Base-by-base conservation (phyloP, 2,329 filamentous ascomycete species). In the Colletotrichum ledebouriae region DNA sequence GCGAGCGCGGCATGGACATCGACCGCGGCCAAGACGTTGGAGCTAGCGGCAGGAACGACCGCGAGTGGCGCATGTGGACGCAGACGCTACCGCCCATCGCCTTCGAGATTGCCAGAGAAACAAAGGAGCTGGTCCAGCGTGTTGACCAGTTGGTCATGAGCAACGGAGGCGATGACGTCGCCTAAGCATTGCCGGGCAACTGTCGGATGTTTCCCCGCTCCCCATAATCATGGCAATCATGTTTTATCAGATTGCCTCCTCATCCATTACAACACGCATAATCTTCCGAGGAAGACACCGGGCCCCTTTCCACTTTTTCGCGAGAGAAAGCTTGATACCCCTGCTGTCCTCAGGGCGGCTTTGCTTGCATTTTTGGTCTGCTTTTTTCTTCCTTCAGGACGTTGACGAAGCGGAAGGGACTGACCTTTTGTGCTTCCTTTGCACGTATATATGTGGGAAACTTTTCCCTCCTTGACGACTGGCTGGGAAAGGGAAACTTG, bases 81-180 rank as follows among this genome's bases (percentile, higher is more conserved):
- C 89, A 91, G 77, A 90, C 88, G 33, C 81, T 97, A 58, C 93
- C 93, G 11, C 93, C 93, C 2, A 89, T 96, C 72, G 93, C 93
- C n/a, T 97, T 97, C 78, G 92, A 94, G 79, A 91, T 95, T 76
- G 93, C 92, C 6, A 86, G 92, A 68, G 92, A 94, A 79, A 92
- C 91, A 59, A 96, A 95, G 82, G 93, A 92, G 76, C 81, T 93
- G 68, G 78, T 79, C 25, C 80, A 84, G 71, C 76, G 76, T n/a
- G 76, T 85, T 11, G 82, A 80, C 63, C 76, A 77, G 72, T 72
- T 83, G 61, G 76, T 75, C 29, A 71, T 77, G 70, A 75, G 74
- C 25, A 77, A 77, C 29, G 75, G 73, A 20, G 64, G 52, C 34
- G 78, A 74, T 58, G 84, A 86, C 69, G 86, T 85, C 78, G 83